Base-by-base conservation (phyloP, 2,329 filamentous ascomycete species). In the Aspergillus novoparasiticus region DNA sequence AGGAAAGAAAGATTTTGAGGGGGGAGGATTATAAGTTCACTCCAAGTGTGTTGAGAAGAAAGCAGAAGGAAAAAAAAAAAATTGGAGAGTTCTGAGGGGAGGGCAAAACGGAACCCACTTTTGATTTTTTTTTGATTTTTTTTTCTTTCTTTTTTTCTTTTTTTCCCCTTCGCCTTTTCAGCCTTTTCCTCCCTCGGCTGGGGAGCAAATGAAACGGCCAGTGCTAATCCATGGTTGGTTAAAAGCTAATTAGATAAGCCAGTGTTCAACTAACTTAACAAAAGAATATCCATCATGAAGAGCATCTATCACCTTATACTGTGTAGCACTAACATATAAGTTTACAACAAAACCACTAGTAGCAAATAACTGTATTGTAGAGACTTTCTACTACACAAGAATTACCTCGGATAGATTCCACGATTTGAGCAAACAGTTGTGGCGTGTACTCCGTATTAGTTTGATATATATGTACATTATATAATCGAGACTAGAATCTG, bases 21-120 rank as follows among this genome's bases (percentile, higher is more conserved):
- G 55, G 56, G 53, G 36, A 57, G 45, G 51, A 54, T 60, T 60
- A 53, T 67, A 71, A 64, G 63, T 69, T 68, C 59, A 62, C 68
- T 63, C 65, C 64, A 57, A 54, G 53, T 59, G 66, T 62, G 66
- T 62, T 63, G 64, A 67, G 62, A 69, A 68, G 68, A 69, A 66
- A 70, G 64, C 61, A 66, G 63, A 65, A 65, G 51, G 36, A 39
- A 65, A 67, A 66, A 63, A 63, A 60, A 62, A 63, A 60, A 62
- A 60, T 62, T 64, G 57, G 48, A 63, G 51, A 50, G 56, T 67
- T 68, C 68, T 63, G 43, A 55, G 54, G 59, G 50, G 58, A 60
- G 50, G 58, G 63, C 43, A 61, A 63, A 63, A 70, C 68, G 64
- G 66, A 66, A 61, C 68, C 66, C 69, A 68, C 66, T 68, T 65